Evolutionary conservation across 2,329 filamentous ascomycete species (phyloP), one percentile per base, ranked within the genome.

Genomic region (Sphaerostilbella broomeana): DNA sequence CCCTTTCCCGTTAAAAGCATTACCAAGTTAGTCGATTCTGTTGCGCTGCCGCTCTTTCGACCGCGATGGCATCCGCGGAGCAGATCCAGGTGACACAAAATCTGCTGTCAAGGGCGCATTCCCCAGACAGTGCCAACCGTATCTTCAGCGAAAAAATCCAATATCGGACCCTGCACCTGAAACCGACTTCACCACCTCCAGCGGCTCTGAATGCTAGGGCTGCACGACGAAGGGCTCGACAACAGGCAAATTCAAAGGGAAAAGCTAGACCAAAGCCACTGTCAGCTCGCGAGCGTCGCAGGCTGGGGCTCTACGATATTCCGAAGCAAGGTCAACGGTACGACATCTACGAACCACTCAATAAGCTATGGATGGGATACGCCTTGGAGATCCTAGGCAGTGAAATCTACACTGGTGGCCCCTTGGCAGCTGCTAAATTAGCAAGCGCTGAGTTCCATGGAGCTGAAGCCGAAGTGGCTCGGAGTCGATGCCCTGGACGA

Each of bases 381-480:
- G 84, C 92, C 54, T 77, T 80, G 38, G 89, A 95, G 50, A 68
- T 95, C 0, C 63, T 97, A 1, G 84, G 82, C 5, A 56, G 76
- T 40, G 73, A 76, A 45, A 58, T 78, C 3, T 70, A 70, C 46
- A 65, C 67, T 1, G 70, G 81, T 13, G 76, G 75, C 0, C 65
- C 75, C 3, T 50, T 62, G 5, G 73, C 81, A 3, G 84, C 81
- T 5, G 83, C 84, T 4, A 84, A 92, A 60, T 66, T 98, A 22
- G 80, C 77, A 30, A 86, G 82, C 42, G 90, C 89, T 2, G 92
- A 98, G 62, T 90, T 88, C 53, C 89, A 97, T 59, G 92, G 92
- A 2, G 89, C 90, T 12, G 68, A 79, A 50, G 60, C 95, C 15
- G 79, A 88, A 63, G 86, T 97, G 16, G 84, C 90, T 40, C 68